phyloP scores from a whole-genome alignment of 306 rosid species.

The Quercus cerris region DNA sequence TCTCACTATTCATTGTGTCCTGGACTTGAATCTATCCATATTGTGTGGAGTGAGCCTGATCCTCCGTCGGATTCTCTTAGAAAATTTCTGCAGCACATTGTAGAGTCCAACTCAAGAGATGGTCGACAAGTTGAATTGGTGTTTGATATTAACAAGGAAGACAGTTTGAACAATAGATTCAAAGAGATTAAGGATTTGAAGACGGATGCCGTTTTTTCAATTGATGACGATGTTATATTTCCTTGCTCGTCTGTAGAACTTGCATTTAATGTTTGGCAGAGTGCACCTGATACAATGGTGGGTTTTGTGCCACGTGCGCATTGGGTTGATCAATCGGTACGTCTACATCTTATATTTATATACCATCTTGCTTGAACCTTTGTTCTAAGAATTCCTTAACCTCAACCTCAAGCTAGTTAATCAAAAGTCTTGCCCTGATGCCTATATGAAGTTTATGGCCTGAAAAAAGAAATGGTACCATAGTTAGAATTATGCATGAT shows the following conservation, averaged over 20 bases:
- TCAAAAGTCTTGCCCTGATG: neutral
- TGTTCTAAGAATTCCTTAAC: neutral
- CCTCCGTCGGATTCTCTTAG: conserved; percentile 68
- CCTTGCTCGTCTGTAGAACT: conserved; percentile 87
- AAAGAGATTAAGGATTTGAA: conserved; percentile 72
- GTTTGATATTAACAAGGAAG: conserved; percentile 72
- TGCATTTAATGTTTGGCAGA: conserved; percentile 88
- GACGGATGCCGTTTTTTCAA: conserved; percentile 77
- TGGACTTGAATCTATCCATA: conserved; percentile 68
- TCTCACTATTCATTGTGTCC: conserved; percentile 75
- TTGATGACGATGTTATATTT: conserved; percentile 92
- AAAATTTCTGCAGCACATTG: conserved; percentile 35
- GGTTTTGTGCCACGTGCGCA: conserved; percentile 97
- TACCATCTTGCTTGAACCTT: neutral
- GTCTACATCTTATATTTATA: conserved; percentile 1
- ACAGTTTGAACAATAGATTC: conserved; percentile 93
- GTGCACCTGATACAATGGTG: conserved; percentile 93
- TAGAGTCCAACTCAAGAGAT: conserved; percentile 44
- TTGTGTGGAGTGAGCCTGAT: conserved; percentile 91
- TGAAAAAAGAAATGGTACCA: too few species aligned
- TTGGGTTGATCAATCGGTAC: conserved; percentile 68
- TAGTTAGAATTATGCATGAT: too few species aligned
- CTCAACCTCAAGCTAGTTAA: neutral
- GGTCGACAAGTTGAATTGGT: conserved; percentile 50
- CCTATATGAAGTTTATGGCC: too few species aligned